phyloP scores from a whole-genome alignment of 129 eudicot genomes.

The Gnaphalium uliginosum region DNA sequence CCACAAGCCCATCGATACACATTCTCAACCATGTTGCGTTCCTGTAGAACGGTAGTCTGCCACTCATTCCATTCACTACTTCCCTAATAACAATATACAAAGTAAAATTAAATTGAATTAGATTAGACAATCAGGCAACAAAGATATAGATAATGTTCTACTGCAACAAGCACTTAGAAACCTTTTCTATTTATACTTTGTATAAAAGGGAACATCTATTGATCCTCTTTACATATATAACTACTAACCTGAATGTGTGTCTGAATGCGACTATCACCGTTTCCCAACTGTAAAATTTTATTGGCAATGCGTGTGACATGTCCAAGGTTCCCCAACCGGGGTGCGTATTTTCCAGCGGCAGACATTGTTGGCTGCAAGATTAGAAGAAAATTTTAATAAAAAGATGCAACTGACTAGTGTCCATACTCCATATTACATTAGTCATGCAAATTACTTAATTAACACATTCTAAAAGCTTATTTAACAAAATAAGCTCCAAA shows the following conservation, averaged over 20 bases:
- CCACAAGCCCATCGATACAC: conserved; percentile 98
- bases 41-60: conserved; percentile 78
- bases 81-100: conserved; percentile 43
- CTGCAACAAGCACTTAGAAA: too few relatives aligned
- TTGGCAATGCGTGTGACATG: conserved; percentile 88
- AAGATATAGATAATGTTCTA: neutral
- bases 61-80: conserved; percentile 84
- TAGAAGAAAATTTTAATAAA: neutral
- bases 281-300: conserved; percentile 67
- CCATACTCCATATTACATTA: neutral
- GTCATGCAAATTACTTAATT: neutral
- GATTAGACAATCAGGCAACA: neutral
- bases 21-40: conserved; percentile 73
- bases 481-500: neutral
- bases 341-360: conserved; percentile 60
- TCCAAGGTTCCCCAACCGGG: conserved; percentile 77
- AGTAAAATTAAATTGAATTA: neutral
- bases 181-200: too few relatives aligned
- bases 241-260: conserved; percentile 62
- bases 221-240: neutral
- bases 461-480: too few relatives aligned
- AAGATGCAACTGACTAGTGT: neutral
- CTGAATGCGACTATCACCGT: conserved; percentile 50
- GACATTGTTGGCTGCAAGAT: conserved; percentile 71
- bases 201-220: neutral